A percentile compares a stretch with the other conserved stretches of the same genome.
These are phyloP conservation scores for Trypanosoma melophagium DNA, from an alignment of 208 protist species.

Conservation along the genomic window DNA sequence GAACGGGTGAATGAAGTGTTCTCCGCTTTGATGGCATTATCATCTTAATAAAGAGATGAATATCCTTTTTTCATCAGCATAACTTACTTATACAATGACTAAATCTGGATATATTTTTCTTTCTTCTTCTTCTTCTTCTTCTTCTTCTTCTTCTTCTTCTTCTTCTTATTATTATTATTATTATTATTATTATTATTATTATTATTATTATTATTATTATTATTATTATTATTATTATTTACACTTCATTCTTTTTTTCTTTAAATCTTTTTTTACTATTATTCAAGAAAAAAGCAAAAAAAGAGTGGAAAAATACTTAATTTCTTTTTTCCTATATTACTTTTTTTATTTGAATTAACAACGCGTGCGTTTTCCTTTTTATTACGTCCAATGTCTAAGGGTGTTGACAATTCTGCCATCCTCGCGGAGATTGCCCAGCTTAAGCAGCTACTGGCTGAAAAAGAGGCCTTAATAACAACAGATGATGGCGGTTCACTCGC, in stretches of 20 bases:
- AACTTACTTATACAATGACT: not conserved
- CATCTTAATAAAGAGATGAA: not conserved
- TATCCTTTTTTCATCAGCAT: not conserved
- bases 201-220: not conserved
- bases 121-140: constrained; percentile 6
- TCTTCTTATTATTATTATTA: not conserved
- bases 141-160: not conserved
- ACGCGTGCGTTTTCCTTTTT: constrained; percentile 23
- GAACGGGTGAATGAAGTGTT: constrained; percentile 41
- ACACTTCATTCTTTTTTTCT: not conserved
- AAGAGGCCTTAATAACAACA: constrained; percentile 40
- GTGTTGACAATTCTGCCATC: constrained; percentile 35
- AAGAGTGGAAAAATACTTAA: not conserved
- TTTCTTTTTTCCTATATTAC: not conserved
- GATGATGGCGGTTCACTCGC: constrained; percentile 37
- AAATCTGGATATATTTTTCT: not conserved
- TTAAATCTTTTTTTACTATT: constrained; percentile 7
- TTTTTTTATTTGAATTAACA: constrained; percentile 1
- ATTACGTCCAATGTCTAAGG: constrained; percentile 17
- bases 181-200: not conserved
- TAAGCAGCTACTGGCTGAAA: constrained; percentile 41
- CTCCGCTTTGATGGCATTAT: not conserved
- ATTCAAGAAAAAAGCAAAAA: not conserved
- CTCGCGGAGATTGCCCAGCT: constrained; percentile 70
- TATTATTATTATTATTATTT: not conserved